Evolutionary conservation across 2,329 filamentous ascomycete species (phyloP).

Genomic region (Delphinella strobiligena): DNA sequence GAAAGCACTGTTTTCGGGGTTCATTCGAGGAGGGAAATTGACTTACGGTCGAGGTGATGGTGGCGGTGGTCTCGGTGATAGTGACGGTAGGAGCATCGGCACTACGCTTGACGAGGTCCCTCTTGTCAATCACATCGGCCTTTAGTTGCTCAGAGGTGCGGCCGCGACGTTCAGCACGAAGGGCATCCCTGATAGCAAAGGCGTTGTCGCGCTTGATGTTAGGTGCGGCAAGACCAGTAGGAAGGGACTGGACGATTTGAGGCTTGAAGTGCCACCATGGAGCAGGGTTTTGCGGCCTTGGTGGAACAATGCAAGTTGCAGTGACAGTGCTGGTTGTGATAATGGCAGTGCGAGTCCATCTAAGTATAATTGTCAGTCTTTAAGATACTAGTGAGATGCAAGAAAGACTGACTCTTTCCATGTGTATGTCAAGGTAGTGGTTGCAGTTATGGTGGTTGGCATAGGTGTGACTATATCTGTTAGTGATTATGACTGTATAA

Average conservation of each 20-base stretch:
- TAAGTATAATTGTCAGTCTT: slow-evolving; percentile 21
- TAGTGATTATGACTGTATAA: slow-evolving; percentile 1
- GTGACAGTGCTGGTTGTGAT: slow-evolving; percentile 21
- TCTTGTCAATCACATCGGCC: slow-evolving; percentile 10
- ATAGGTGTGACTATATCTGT: slow-evolving; percentile 2
- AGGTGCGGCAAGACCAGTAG: slow-evolving; percentile 10
- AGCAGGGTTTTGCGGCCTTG: slow-evolving; percentile 20
- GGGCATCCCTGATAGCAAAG: not conserved
- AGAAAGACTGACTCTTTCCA: slow-evolving; percentile 2
- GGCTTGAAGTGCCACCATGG: slow-evolving; percentile 25
- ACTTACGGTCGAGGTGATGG: slow-evolving; percentile 18
- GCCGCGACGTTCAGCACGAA: not conserved
- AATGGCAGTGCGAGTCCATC: slow-evolving; percentile 12
- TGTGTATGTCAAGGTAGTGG: slow-evolving; percentile 6
- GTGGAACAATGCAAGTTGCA: slow-evolving; percentile 25
- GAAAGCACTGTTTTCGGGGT: no score
- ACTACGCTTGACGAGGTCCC: slow-evolving; percentile 19
- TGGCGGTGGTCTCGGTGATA: slow-evolving; percentile 20
- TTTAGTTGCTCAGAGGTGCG: not conserved
- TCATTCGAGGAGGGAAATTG: not conserved
- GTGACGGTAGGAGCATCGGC: slow-evolving; percentile 24
- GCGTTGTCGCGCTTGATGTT: slow-evolving; percentile 13
- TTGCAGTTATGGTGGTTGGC: slow-evolving; percentile 2
- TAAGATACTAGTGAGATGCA: slow-evolving; percentile 5
- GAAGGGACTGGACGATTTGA: slow-evolving; percentile 16